Percentiles rank a stretch among this genome's conserved stretches.
These are phyloP conservation scores for Citrullus amarus DNA, from an alignment of 306 rosid genomes.

Conservation along the genomic window DNA sequence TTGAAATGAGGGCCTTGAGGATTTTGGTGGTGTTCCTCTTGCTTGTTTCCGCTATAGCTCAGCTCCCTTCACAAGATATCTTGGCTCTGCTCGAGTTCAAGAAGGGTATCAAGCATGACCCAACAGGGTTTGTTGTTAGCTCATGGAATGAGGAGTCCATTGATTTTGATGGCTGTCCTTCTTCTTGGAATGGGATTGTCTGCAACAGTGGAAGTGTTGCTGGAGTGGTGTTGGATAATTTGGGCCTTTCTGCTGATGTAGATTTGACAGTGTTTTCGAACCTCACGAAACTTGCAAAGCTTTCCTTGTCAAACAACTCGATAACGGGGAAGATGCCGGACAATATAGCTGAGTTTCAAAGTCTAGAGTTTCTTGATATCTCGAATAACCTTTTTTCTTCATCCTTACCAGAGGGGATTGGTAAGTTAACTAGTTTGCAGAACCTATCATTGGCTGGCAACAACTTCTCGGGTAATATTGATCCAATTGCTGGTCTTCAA, in stretches of 20 bases:
- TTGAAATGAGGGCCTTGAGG: slow-evolving; percentile 38
- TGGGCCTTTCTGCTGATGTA: slow-evolving; percentile 68
- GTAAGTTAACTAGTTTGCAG: slow-evolving; percentile 43
- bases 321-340: slow-evolving; percentile 57
- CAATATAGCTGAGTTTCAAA: slow-evolving; percentile 51
- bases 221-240: slow-evolving; percentile 77
- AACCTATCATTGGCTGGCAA: slow-evolving; percentile 76
- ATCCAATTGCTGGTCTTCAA: slow-evolving; percentile 45
- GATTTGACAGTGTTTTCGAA: slow-evolving; percentile 67
- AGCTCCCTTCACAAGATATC: slow-evolving; percentile 97
- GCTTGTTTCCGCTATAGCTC: slow-evolving; percentile 53
- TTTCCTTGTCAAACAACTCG: slow-evolving; percentile 75
- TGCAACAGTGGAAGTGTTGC: slow-evolving; percentile 93
- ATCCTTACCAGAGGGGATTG: slow-evolving; percentile 46
- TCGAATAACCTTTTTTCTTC: slow-evolving; percentile 73
- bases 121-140: slow-evolving; percentile 68
- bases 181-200: slow-evolving; percentile 91
- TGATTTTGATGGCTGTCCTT: slow-evolving; percentile 92
- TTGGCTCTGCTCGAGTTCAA: slow-evolving; percentile 78
- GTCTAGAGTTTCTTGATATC: slow-evolving; percentile 68
- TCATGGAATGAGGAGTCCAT: slow-evolving; percentile 99
- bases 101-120: slow-evolving; percentile 91
- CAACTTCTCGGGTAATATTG: slow-evolving; percentile 82
- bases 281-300: slow-evolving; percentile 69
- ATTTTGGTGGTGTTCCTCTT: slow-evolving; percentile 51